Conservation (phyloP, 441 rosid species). For the Populus hybrid region DNA sequence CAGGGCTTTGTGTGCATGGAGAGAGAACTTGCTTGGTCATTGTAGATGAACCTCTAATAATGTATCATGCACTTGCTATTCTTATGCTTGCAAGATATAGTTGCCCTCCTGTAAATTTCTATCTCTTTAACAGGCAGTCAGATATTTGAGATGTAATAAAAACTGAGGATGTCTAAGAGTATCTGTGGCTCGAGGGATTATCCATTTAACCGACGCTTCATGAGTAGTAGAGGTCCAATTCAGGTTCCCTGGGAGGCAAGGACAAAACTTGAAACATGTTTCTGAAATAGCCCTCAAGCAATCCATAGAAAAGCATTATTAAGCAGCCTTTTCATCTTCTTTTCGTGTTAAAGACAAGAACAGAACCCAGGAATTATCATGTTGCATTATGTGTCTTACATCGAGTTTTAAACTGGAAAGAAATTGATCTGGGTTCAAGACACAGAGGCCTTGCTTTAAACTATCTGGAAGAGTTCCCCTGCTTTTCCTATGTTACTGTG, state of each 20-base stretch:
- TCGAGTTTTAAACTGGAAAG: not conserved
- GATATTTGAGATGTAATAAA: not conserved
- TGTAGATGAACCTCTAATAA: not conserved
- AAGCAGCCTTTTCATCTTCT: too few species aligned
- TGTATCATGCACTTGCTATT: not conserved
- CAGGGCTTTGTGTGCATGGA: not conserved
- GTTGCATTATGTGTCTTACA: too few species aligned
- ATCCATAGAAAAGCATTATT: not conserved
- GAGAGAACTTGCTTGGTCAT: not conserved
- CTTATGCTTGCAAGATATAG: not conserved
- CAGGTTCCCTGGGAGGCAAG: not conserved
- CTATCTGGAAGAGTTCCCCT: not conserved
- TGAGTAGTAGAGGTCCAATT: not conserved
- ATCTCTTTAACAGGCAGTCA: not conserved
- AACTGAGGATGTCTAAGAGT: not conserved
- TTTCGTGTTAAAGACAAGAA: too few species aligned
- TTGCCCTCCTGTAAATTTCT: not conserved
- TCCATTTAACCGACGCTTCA: not conserved
- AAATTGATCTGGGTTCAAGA: not conserved
- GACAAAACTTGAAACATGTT: not conserved
- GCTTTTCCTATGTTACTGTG: not conserved
- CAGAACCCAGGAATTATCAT: not conserved
- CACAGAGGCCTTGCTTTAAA: not conserved
- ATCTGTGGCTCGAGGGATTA: not conserved
- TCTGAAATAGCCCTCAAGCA: not conserved